Evolutionary conservation across 2,329 filamentous ascomycete genomes (phyloP), one percentile per base, ranked within the genome.

Genomic region (Aspergillus sp.): DNA sequence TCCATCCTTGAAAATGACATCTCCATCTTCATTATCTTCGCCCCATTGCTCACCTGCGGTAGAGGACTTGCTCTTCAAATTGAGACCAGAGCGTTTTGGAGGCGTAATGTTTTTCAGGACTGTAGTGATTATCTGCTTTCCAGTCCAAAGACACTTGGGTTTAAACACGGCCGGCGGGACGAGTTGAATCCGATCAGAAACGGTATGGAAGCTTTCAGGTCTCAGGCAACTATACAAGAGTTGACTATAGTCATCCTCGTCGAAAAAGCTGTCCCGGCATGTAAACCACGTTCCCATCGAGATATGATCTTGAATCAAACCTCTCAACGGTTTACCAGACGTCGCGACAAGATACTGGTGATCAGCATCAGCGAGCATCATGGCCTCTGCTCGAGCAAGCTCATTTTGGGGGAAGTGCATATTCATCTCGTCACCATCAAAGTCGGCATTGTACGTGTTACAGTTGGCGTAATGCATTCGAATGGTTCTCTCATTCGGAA

Each of bases 401-500:
- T 96, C 93, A 47, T 94, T 96, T 50, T 98, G 91, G 1, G 91
- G 91, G 53, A 98, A 96, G 63, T 98, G 91, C 88, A 98, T 93
- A 60, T 98, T 98, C 91, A 98, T 98, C 61, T 98, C 91, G 56
- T 98, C 91, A 59, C 91, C 91, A 53, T 98, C 93, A 54, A 98
- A 98, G 71, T 98, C 91, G 19, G 91, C 91, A 50, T 98, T 98
- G 70, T 98, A 98, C 1, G 91, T 95, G 54, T 98, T 98, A 60
- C 91, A 96, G 59, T 98, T 98, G 50, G 91, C 89, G 63, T 98
- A 98, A 67, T 98, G 91, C 89, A 98, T 96, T 45, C 91, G 86
- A 56, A 98, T 88, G 0, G 91, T 96, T 64, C 93, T 93, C 60
- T 98, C 93, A 22, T 86, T 88, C 0, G 86, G 84, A 12, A 98